Conservation (phyloP, 2,329 filamentous ascomycete species). For the Aureobasidium zeae region DNA sequence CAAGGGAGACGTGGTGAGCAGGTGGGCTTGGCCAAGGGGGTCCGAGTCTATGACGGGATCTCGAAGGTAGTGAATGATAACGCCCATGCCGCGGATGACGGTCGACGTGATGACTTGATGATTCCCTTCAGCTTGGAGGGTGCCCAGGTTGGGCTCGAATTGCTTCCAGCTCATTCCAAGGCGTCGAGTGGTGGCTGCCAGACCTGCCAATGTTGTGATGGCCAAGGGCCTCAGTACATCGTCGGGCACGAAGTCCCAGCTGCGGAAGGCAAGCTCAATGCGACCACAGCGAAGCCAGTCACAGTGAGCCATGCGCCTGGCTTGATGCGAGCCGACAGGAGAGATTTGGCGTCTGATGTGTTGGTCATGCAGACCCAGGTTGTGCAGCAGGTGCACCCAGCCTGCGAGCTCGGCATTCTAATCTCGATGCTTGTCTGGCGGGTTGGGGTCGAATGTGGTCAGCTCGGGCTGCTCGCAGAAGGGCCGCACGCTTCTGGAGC, state of each 20-base stretch:
- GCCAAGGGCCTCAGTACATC: conserved; percentile 10
- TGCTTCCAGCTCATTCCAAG: conserved; percentile 12
- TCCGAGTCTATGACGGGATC: conserved; percentile 7
- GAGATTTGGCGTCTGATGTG: not conserved
- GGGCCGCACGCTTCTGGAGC: not conserved
- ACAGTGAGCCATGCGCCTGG: not conserved
- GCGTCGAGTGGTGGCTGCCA: conserved; percentile 2
- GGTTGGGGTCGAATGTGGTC: conserved; percentile 11
- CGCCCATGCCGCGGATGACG: conserved; percentile 11
- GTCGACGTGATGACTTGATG: conserved; percentile 13
- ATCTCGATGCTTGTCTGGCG: conserved; percentile 5
- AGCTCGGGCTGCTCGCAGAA: conserved; percentile 10
- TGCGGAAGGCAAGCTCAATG: not conserved
- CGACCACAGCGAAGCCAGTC: conserved; percentile 6
- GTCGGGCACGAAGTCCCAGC: conserved; percentile 13
- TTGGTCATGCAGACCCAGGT: conserved; percentile 12
- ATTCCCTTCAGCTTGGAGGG: conserved; percentile 9
- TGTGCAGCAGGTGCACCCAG: conserved; percentile 12
- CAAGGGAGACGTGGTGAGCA: not conserved
- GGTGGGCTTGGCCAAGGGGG: not conserved
- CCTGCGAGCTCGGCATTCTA: conserved; percentile 11
- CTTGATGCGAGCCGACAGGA: not conserved
- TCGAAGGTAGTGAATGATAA: conserved; percentile 11
- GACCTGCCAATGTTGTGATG: conserved; percentile 5
- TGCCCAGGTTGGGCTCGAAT: conserved; percentile 9